Percentiles rank a stretch among this genome's conserved stretches.
phyloP scores from a whole-genome alignment of 495 filamentous ascomycete species.

The Apodospora peruviana region DNA sequence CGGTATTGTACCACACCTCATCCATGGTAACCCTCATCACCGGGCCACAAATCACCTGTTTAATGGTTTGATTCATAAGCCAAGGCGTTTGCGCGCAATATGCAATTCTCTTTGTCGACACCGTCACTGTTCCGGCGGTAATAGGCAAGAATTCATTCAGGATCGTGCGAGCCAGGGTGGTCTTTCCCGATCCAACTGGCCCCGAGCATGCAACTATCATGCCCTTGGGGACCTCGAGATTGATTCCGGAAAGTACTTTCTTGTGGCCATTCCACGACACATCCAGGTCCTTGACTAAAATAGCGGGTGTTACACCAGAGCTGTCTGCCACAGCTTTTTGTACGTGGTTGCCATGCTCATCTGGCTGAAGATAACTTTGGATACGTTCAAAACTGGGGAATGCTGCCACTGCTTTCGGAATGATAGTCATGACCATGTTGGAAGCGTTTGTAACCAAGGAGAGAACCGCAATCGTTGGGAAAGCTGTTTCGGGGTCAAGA shows the following conservation, averaged over 20 bases:
- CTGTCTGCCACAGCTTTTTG: neutral
- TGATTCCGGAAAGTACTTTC: conserved; percentile 7
- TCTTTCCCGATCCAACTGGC: conserved; percentile 53
- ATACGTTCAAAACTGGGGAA: conserved; percentile 31
- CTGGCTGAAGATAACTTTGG: conserved; percentile 18
- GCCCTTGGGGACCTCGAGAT: conserved; percentile 7
- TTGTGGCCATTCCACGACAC: conserved; percentile 4
- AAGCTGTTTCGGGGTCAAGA: conserved; percentile 31
- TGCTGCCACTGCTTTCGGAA: conserved; percentile 27
- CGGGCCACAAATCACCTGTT: conserved; percentile 34
- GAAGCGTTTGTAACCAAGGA: conserved; percentile 33
- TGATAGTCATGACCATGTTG: conserved; percentile 39
- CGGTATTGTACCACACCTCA: conserved; percentile 48
- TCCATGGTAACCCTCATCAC: conserved; percentile 31
- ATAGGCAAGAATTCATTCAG: conserved; percentile 45
- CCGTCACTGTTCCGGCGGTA: conserved; percentile 35
- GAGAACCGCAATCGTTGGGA: conserved; percentile 32
- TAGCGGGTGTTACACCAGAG: neutral
- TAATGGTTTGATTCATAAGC: conserved; percentile 54
- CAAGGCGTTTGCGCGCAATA: conserved; percentile 43
- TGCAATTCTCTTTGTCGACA: conserved; percentile 16
- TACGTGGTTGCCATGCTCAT: neutral
- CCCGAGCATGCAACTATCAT: conserved; percentile 19
- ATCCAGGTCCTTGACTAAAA: conserved; percentile 12
- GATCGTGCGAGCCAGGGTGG: conserved; percentile 48